Evolutionary conservation across 441 rosid genomes (phyloP).

Genomic region (Daphne laureola): DNA sequence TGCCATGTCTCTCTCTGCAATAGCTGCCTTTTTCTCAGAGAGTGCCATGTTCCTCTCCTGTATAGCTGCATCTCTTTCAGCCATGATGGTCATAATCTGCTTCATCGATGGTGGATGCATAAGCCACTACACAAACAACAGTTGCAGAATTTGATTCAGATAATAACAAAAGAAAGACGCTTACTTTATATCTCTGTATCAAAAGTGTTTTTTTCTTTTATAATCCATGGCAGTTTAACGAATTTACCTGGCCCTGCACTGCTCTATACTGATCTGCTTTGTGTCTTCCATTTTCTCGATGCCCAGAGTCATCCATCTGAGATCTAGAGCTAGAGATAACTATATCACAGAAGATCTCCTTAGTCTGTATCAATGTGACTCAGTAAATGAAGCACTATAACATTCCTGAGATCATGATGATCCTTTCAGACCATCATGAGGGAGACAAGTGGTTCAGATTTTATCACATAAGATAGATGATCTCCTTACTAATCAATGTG

Average conservation of each 20-base stretch:
- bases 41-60: slow-evolving; percentile 84
- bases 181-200: not conserved
- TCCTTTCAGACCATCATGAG: too few species aligned
- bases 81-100: slow-evolving; percentile 93
- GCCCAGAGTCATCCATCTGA: slow-evolving; percentile 87
- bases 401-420: slow-evolving; percentile 6
- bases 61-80: slow-evolving; percentile 91
- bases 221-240: slow-evolving; percentile 1
- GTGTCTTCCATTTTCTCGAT: slow-evolving; percentile 83
- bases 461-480: too few species aligned
- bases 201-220: not conserved
- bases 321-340: slow-evolving; percentile 13
- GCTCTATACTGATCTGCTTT: slow-evolving; percentile 61
- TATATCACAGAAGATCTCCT: not conserved
- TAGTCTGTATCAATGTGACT: too few species aligned
- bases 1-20: slow-evolving; percentile 90
- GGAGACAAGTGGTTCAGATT: too few species aligned
- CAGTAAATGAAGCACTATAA: slow-evolving; percentile 8
- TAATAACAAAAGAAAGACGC: slow-evolving; percentile 1
- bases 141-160: slow-evolving; percentile 7
- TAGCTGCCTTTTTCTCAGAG: slow-evolving; percentile 84
- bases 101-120: slow-evolving; percentile 98
- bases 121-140: slow-evolving; percentile 64
- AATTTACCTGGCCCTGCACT: slow-evolving; percentile 82
- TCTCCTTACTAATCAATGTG: too few species aligned